Conservation (phyloP, 2,329 filamentous ascomycete genomes). For the Lasiodiplodia hormozganensis region DNA sequence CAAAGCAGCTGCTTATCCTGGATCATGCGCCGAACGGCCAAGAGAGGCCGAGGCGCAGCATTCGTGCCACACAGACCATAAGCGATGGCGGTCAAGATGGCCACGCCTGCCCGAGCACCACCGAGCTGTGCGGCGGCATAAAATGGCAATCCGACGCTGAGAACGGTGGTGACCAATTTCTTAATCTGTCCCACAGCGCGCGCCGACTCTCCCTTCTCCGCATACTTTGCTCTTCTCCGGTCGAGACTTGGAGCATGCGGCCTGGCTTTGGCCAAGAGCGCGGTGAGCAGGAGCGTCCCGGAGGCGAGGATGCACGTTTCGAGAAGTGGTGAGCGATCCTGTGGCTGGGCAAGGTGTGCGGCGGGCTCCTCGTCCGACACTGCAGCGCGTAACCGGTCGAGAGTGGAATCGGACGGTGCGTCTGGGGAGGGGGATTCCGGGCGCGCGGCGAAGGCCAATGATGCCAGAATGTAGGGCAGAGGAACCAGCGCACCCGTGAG, state of each 20-base stretch:
- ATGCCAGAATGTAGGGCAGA: constrained; percentile 56
- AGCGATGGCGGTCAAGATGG: constrained; percentile 55
- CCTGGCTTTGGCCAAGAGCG: constrained; percentile 47
- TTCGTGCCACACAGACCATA: constrained; percentile 47
- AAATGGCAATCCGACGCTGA: constrained; percentile 59
- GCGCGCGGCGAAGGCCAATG: constrained; percentile 48
- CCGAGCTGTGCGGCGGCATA: constrained; percentile 64
- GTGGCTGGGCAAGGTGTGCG: background rate
- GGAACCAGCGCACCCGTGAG: constrained; percentile 59
- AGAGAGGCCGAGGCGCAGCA: constrained; percentile 33
- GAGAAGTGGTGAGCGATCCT: constrained; percentile 43
- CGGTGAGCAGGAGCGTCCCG: constrained; percentile 54
- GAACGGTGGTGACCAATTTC: constrained; percentile 42
- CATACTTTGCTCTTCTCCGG: constrained; percentile 43
- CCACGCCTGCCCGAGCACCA: constrained; percentile 60
- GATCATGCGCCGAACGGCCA: constrained; percentile 43
- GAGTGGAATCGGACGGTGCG: constrained; percentile 16
- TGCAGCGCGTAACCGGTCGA: constrained; percentile 23
- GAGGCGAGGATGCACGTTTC: constrained; percentile 56
- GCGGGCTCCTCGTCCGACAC: constrained; percentile 12
- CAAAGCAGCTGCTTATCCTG: constrained; percentile 43
- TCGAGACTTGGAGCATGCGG: constrained; percentile 42
- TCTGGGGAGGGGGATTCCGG: background rate
- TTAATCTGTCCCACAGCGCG: constrained; percentile 22
- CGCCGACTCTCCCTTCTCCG: constrained; percentile 9